Evolutionary conservation across 192 early-diverging fungal species (phyloP).

Genomic region (Coemansia sp.): DNA sequence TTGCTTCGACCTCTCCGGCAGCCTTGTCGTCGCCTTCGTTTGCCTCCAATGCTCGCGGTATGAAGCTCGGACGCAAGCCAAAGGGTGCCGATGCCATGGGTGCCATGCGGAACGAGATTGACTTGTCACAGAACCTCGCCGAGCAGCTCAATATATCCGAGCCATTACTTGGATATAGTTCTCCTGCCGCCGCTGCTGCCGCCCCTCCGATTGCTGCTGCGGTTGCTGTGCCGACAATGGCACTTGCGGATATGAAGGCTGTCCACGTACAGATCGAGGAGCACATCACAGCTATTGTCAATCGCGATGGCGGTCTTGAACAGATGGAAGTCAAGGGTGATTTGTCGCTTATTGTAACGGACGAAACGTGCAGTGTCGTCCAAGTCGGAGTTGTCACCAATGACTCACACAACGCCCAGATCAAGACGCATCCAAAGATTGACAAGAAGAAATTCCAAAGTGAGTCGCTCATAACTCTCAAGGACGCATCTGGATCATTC

Average conservation of each 20-base stretch:
- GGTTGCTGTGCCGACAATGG: constrained; percentile 15
- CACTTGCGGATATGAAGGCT: constrained; percentile 61
- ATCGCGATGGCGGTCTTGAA: constrained; percentile 90
- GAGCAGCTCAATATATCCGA: constrained; percentile 33
- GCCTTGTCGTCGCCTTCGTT: constrained; percentile 21
- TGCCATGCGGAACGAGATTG: constrained; percentile 83
- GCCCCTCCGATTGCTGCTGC: constrained; percentile 13
- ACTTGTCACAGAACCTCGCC: constrained; percentile 56
- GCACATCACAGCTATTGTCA: constrained; percentile 78
- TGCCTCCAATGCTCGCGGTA: constrained; percentile 71
- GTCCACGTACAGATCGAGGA: constrained; percentile 90
- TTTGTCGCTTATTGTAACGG: constrained; percentile 77
- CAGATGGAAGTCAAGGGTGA: constrained; percentile 94
- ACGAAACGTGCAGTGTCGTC: constrained; percentile 64
- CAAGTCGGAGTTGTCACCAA: constrained; percentile 63
- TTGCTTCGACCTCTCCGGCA: constrained; percentile 26
- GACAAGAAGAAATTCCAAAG: constrained; percentile 85
- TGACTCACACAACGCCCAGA: constrained; percentile 72
- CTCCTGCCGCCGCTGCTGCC: neutral
- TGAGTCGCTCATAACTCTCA: constrained; percentile 73
- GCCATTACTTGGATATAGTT: neutral
- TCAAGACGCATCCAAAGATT: constrained; percentile 98
- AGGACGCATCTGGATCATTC: constrained; percentile 81
- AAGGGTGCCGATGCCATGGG: constrained; percentile 79
- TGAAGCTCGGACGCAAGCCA: constrained; percentile 93